A percentile compares a stretch with the other conserved stretches of the same genome.
Conservation (phyloP, 768 basidiomycete genomes). For the Daedaleopsis sinensis region DNA sequence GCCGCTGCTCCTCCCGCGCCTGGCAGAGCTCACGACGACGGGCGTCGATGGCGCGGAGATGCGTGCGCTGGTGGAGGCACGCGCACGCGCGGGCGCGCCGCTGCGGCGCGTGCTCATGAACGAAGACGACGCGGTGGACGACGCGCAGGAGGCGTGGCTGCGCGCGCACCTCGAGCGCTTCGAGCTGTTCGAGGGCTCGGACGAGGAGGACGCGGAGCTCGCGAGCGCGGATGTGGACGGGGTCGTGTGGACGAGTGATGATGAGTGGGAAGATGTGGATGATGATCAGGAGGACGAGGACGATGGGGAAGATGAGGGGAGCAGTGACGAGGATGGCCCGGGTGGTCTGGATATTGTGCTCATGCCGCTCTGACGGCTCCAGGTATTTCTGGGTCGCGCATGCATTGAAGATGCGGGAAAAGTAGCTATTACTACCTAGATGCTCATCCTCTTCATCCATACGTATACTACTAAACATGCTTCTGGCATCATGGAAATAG, state of each 20-base stretch:
- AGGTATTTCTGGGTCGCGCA: too few relatives aligned
- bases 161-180: constrained; percentile 48
- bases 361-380: constrained; percentile 6
- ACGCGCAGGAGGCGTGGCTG: constrained; percentile 54
- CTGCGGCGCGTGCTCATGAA: constrained; percentile 51
- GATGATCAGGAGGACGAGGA: constrained; percentile 24
- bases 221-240: constrained; percentile 26
- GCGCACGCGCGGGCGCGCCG: constrained; percentile 46
- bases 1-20: constrained; percentile 48
- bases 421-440: too few relatives aligned
- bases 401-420: too few relatives aligned
- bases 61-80: constrained; percentile 46
- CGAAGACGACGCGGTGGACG: constrained; percentile 43
- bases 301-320: constrained; percentile 17
- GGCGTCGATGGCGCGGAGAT: constrained; percentile 46
- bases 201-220: constrained; percentile 51
- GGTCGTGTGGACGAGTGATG: constrained; percentile 16
- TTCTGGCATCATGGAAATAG: too few relatives aligned
- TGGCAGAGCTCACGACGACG: constrained; percentile 50
- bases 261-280: constrained; percentile 25
- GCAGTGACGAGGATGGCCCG: constrained; percentile 26
- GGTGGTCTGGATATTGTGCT: constrained; percentile 8
- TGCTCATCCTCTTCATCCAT: too few relatives aligned
- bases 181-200: constrained; percentile 56
- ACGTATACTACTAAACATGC: too few relatives aligned